Conservation (phyloP, 2,329 filamentous ascomycete species). For the Clathrospora elynae region DNA sequence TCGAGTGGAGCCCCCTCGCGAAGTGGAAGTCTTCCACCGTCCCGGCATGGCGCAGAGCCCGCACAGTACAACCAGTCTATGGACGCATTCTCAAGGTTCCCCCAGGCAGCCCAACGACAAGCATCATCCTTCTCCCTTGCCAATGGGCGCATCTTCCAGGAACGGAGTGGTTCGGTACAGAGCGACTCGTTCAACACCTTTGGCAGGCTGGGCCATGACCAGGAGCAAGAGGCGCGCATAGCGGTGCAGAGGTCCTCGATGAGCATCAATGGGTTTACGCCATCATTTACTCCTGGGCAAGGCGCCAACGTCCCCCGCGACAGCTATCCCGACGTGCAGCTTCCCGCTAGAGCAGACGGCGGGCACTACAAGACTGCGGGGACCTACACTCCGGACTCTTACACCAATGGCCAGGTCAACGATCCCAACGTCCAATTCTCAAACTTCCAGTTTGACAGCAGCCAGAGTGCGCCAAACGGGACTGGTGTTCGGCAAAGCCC, state of each 20-base stretch:
- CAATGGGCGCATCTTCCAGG: slow-evolving; percentile 47
- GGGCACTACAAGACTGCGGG: slow-evolving; percentile 26
- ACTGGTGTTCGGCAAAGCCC: slow-evolving; percentile 53
- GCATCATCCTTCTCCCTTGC: slow-evolving; percentile 57
- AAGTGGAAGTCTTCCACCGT: slow-evolving; percentile 62
- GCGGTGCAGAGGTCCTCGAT: slow-evolving; percentile 42
- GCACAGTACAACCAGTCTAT: slow-evolving; percentile 39
- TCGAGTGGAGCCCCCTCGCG: slow-evolving; percentile 56
- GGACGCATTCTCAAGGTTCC: slow-evolving; percentile 37
- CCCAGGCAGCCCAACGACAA: slow-evolving; percentile 50
- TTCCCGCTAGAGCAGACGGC: slow-evolving; percentile 27
- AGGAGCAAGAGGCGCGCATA: slow-evolving; percentile 42
- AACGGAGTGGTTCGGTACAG: slow-evolving; percentile 48
- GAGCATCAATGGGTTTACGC: slow-evolving; percentile 35
- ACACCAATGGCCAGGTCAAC: slow-evolving; percentile 35
- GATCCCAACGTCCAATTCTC: slow-evolving; percentile 47
- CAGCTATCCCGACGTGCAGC: slow-evolving; percentile 31
- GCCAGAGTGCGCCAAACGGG: slow-evolving; percentile 52
- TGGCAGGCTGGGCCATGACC: slow-evolving; percentile 42
- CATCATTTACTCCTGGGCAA: slow-evolving; percentile 30
- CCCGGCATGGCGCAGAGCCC: slow-evolving; percentile 56
- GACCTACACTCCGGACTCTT: slow-evolving; percentile 46
- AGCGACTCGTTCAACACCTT: slow-evolving; percentile 48
- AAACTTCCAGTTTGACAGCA: slow-evolving; percentile 49
- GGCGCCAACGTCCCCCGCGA: slow-evolving; percentile 33